phyloP scores from a whole-genome alignment of 192 early-diverging fungal species.

The Chytriomyces sp. region DNA sequence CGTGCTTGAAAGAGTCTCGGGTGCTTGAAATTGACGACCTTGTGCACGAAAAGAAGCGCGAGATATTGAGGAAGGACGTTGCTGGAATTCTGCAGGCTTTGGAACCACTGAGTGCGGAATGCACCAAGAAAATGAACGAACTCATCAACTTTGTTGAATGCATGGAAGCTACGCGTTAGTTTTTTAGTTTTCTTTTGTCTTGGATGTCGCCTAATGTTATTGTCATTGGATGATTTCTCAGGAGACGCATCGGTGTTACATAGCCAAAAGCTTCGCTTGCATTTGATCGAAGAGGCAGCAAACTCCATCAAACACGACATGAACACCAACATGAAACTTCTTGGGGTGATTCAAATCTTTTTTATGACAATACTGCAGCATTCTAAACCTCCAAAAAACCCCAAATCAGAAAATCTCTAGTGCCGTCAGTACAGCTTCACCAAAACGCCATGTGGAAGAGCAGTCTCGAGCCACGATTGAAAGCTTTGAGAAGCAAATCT shows the following conservation, averaged over 20 bases:
- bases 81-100: background rate
- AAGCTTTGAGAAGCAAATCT: constrained; percentile 9
- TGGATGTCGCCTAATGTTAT: too few species aligned
- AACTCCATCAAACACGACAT: background rate
- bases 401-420: background rate
- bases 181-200: background rate
- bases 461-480: background rate
- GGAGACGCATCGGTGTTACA: constrained; percentile 1
- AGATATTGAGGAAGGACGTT: background rate
- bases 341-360: too few species aligned
- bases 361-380: too few species aligned
- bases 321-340: background rate
- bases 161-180: constrained; percentile 13
- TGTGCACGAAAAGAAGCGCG: constrained; percentile 16
- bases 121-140: background rate
- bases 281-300: constrained; percentile 16
- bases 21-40: constrained; percentile 6
- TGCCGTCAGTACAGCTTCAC: background rate
- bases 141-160: constrained; percentile 8
- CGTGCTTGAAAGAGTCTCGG: background rate
- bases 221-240: background rate
- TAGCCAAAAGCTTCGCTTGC: background rate
- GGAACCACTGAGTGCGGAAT: background rate
- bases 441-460: constrained; percentile 7
- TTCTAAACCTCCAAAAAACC: too few species aligned